These are phyloP conservation scores for Pythium insidiosum DNA, from an alignment of 352 stramenopile genomes.

Conservation along the genomic window DNA sequence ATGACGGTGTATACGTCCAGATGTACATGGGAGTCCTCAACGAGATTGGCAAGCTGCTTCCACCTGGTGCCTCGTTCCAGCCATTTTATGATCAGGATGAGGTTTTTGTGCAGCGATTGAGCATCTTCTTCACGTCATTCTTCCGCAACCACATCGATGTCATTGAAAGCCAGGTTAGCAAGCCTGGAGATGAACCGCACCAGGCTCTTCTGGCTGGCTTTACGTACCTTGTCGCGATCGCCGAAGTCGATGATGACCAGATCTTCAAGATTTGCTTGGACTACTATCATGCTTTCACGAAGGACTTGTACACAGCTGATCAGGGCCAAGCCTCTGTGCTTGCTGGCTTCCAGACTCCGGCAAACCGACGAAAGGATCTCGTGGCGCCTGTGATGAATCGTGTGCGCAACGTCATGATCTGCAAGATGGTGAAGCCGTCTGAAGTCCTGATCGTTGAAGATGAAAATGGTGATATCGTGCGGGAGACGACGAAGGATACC, in stretches of 20 bases:
- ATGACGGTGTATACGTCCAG: conserved; percentile 92
- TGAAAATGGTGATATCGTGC: conserved; percentile 96
- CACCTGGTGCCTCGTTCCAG: conserved; percentile 88
- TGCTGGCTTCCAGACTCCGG: conserved; percentile 44
- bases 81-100: conserved; percentile 92
- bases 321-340: conserved; percentile 65
- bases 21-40: conserved; percentile 94
- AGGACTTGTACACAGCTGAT: conserved; percentile 94
- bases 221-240: conserved; percentile 89
- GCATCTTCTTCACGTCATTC: conserved; percentile 96
- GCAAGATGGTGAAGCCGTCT: conserved; percentile 99
- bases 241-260: conserved; percentile 90
- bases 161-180: conserved; percentile 86
- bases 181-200: conserved; percentile 81
- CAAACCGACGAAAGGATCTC: conserved; percentile 52
- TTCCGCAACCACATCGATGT: conserved; percentile 92
- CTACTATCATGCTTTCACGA: conserved; percentile 96
- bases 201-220: conserved; percentile 90
- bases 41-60: conserved; percentile 89
- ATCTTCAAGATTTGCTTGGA: conserved; percentile 99
- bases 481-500: conserved; percentile 98
- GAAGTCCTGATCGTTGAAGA: conserved; percentile 99
- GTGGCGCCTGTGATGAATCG: conserved; percentile 89
- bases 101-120: conserved; percentile 96
- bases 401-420: conserved; percentile 97